phyloP scores from a whole-genome alignment of 164 flowering plant species.

The Malania oleifera region DNA sequence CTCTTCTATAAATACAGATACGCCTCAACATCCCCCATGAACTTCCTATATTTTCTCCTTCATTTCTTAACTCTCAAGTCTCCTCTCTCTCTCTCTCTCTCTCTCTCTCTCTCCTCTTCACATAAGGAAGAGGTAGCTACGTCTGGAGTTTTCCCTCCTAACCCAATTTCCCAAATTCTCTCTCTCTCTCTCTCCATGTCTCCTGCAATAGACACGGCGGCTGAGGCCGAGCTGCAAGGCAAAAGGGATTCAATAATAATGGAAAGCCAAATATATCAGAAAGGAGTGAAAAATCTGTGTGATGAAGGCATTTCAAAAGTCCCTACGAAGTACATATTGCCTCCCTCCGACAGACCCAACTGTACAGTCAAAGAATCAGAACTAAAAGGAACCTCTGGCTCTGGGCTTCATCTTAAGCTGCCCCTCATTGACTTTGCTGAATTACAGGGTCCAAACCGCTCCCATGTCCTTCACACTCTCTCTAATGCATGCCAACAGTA shows the following conservation, averaged over 20 bases:
- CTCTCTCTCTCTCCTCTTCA: neutral
- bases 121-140: too few species aligned
- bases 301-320: constrained; percentile 53
- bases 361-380: neutral
- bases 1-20: constrained; percentile 16
- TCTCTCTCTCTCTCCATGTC: constrained; percentile 20
- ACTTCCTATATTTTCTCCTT: neutral
- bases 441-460: constrained; percentile 46
- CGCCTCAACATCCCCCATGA: too few species aligned
- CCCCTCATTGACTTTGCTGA: constrained; percentile 73
- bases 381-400: neutral
- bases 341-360: constrained; percentile 52
- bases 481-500: constrained; percentile 66
- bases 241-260: constrained; percentile 4
- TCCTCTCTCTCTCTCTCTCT: neutral
- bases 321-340: constrained; percentile 71
- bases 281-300: constrained; percentile 68
- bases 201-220: constrained; percentile 25
- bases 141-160: too few species aligned
- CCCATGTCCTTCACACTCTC: constrained; percentile 47
- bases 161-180: neutral
- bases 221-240: constrained; percentile 5
- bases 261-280: constrained; percentile 38
- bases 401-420: constrained; percentile 27
- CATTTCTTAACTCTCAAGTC: neutral